These are phyloP conservation scores for Thermomyces lanuginosus DNA, from an alignment of 2,329 filamentous ascomycete species.

Conservation along the genomic window DNA sequence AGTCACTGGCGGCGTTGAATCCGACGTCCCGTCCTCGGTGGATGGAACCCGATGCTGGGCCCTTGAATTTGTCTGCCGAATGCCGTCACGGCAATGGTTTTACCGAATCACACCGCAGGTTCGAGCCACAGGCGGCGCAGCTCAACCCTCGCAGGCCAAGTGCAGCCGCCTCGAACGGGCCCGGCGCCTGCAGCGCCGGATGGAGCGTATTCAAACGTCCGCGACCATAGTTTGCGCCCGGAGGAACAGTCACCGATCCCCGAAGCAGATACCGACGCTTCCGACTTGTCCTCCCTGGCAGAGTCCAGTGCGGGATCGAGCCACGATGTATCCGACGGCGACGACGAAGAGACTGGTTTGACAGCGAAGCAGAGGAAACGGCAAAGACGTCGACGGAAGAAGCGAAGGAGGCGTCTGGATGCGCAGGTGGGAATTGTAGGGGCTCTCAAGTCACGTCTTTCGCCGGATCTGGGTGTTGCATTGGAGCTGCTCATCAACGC, in stretches of 20 bases:
- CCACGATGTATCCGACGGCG: conserved; percentile 49
- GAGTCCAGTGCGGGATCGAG: conserved; percentile 40
- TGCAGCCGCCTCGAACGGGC: conserved; percentile 25
- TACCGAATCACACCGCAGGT: too few relatives aligned
- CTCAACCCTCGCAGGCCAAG: conserved; percentile 32
- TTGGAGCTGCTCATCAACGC: conserved; percentile 56
- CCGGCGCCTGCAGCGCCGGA: conserved; percentile 7
- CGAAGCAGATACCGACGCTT: conserved; percentile 21
- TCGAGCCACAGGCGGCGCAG: conserved; percentile 26
- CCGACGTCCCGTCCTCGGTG: too few relatives aligned
- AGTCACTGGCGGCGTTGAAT: too few relatives aligned
- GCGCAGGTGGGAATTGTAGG: conserved; percentile 48
- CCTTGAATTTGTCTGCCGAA: too few relatives aligned
- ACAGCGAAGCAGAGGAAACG: conserved; percentile 52
- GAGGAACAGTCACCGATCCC: conserved; percentile 21
- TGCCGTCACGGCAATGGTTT: too few relatives aligned
- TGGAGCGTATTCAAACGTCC: conserved; percentile 12
- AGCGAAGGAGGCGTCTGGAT: conserved; percentile 52
- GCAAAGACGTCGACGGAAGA: conserved; percentile 49
- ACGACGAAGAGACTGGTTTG: conserved; percentile 81
- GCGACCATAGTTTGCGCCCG: too few relatives aligned
- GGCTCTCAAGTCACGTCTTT: conserved; percentile 52
- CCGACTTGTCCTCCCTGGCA: conserved; percentile 26
- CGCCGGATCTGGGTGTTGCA: conserved; percentile 56
- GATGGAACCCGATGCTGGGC: too few relatives aligned